Evolutionary conservation across 345 rosid species (phyloP), one percentile per base, ranked within the genome.

Genomic region (Gossypium mustelinum): DNA sequence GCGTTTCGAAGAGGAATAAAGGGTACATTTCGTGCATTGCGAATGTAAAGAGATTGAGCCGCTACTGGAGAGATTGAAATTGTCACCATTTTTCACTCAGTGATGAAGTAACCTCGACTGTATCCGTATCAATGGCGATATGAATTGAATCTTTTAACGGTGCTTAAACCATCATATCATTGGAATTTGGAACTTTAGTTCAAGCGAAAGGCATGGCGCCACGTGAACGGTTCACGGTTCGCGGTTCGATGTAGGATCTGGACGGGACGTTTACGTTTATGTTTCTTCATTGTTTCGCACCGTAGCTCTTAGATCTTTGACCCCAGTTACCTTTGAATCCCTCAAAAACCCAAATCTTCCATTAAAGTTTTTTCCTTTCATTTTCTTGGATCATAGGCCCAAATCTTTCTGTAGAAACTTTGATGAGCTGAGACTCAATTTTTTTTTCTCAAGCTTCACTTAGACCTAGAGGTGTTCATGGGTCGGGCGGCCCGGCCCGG

Each of bases 41-140:
- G 75, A 55, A 74, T 65, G 78, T 57, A 70, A 81, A 75, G 72
- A 90, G 71, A 39, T 27, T 17, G 25, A 57, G 79, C 39, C 59
- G 79, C 81, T 34, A 78, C 25, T 18, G 89, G 45, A 50, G 84
- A 76, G 74, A 81, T 66, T 70, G 82, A 76, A 69, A 85, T 55
- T 56, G 81, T 75, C 73, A 76, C 76, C 85, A 80, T 85, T 69
- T 55, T 55, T 16, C 12, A 4, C 14, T 60, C 55, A 72, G 58
- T 25, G 22, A 65, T 52, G 43, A 22, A 71, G 8, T 34, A 47
- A 11, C 2, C 65, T 11, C 10, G 22, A 9, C 5, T 39, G 12
- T 3, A 51, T 3, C 10, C 13, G 59, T 34, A n/a, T 29, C n/a
- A 5, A 39, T 8, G 74, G 63, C 17, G 63, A 12, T 57, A 60